A percentile compares a stretch with the other conserved stretches of the same genome.
These are phyloP conservation scores for Rosa multiflora DNA, from an alignment of 306 rosid species.

Conservation along the genomic window DNA sequence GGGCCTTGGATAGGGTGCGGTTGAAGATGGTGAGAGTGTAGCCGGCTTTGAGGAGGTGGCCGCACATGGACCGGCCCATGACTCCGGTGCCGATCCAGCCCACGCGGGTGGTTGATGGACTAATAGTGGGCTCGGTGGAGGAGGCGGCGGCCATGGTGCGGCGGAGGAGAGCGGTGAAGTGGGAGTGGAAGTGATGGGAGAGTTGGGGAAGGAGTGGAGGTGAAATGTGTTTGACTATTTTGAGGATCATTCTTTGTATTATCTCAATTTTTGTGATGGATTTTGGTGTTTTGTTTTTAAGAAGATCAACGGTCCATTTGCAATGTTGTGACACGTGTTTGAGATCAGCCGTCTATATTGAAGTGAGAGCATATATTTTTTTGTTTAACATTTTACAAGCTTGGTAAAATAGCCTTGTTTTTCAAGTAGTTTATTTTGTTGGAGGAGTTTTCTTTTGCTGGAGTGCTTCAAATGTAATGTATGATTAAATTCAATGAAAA, in stretches of 20 bases:
- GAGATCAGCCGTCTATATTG: no score
- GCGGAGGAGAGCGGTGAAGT: conserved; percentile 18
- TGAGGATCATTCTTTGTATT: not conserved
- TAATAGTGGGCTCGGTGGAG: conserved; percentile 30
- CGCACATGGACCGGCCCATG: conserved; percentile 87
- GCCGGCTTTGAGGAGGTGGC: conserved; percentile 84
- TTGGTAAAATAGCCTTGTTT: no score
- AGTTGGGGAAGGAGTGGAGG: conserved; percentile 28
- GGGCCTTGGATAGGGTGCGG: conserved; percentile 84
- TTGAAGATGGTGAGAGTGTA: conserved; percentile 85
- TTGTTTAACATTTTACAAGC: no score
- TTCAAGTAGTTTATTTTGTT: no score
- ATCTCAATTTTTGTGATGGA: not conserved
- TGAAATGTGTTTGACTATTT: conserved; percentile 1
- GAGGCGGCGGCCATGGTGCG: conserved; percentile 51
- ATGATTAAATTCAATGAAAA: no score
- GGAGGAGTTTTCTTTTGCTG: no score
- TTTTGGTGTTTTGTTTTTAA: not conserved
- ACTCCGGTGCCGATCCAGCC: conserved; percentile 99
- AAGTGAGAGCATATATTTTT: no score
- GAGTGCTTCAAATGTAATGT: no score
- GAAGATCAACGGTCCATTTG: not conserved
- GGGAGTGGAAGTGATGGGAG: conserved; percentile 15
- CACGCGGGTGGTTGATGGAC: conserved; percentile 70
- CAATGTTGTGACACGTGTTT: not conserved